Evolutionary conservation across 768 basidiomycete genomes (phyloP).

Genomic region (Thelephora ganbajun): DNA sequence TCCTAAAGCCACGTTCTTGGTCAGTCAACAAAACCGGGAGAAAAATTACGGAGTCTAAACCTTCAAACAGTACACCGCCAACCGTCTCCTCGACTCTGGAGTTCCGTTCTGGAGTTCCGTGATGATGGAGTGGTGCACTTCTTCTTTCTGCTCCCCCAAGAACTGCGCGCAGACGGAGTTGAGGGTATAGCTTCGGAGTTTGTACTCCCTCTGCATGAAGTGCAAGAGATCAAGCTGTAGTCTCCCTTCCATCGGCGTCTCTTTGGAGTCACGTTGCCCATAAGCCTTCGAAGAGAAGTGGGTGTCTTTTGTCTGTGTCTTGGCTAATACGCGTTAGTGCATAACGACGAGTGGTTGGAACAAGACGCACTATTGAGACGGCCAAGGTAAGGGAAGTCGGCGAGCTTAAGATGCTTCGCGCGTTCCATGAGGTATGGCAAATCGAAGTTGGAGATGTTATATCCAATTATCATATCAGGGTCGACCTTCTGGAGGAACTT

Average conservation of each 20-base stretch:
- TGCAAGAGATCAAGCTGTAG: constrained; percentile 92
- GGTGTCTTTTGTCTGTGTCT: constrained; percentile 76
- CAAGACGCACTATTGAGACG: constrained; percentile 52
- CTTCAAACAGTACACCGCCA: constrained; percentile 98
- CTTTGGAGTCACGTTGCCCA: constrained; percentile 93
- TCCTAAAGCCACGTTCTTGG: constrained; percentile 37
- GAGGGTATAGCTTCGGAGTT: constrained; percentile 90
- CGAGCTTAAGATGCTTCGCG: constrained; percentile 64
- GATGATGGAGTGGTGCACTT: constrained; percentile 97
- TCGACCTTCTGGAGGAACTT: constrained; percentile 92
- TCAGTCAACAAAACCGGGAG: neutral
- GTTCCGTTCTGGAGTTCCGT: constrained; percentile 97
- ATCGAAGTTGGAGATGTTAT: constrained; percentile 91
- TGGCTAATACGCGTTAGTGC: constrained; percentile 31
- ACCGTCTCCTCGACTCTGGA: constrained; percentile 77
- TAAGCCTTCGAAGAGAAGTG: constrained; percentile 98
- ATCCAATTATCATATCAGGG: constrained; percentile 92
- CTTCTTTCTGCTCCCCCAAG: constrained; percentile 97
- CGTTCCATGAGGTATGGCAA: constrained; percentile 92
- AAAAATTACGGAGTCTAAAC: constrained; percentile 24
- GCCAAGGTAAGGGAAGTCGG: constrained; percentile 35
- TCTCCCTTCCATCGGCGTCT: constrained; percentile 80
- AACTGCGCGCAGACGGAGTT: constrained; percentile 98
- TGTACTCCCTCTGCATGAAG: constrained; percentile 98
- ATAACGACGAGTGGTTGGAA: constrained; percentile 1